These are phyloP conservation scores for Cubamyces lactineus DNA, from an alignment of 768 basidiomycete species.

Conservation along the genomic window DNA sequence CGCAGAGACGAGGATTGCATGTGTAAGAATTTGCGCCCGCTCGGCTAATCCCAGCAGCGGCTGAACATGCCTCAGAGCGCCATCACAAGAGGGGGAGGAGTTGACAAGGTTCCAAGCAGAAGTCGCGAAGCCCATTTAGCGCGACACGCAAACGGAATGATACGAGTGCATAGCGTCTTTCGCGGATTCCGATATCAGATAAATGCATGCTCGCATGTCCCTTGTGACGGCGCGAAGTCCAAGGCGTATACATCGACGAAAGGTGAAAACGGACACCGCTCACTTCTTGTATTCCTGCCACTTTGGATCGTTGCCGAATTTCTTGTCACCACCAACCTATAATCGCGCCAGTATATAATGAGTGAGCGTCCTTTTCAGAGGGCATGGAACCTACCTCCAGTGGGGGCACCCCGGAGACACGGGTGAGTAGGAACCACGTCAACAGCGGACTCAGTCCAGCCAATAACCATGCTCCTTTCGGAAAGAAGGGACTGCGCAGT, in stretches of 20 bases:
- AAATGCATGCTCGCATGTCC: not conserved
- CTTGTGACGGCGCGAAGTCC: too few relatives aligned
- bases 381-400: constrained; percentile 49
- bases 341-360: not conserved
- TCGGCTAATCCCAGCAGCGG: too few relatives aligned
- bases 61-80: too few relatives aligned
- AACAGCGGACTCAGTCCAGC: constrained; percentile 63
- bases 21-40: too few relatives aligned
- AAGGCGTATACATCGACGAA: not conserved
- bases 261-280: constrained; percentile 19
- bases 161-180: not conserved
- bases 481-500: constrained; percentile 50
- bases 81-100: not conserved
- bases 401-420: constrained; percentile 72
- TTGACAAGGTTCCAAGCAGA: not conserved
- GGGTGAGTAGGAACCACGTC: constrained; percentile 61
- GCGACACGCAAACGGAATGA: not conserved
- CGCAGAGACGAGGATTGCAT: too few relatives aligned
- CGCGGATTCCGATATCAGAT: not conserved
- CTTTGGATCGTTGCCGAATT: constrained; percentile 54
- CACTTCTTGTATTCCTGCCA: constrained; percentile 66
- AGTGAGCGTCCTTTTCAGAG: not conserved
- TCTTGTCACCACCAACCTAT: constrained; percentile 52
- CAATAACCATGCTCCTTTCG: constrained; percentile 45
- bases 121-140: not conserved